phyloP scores from a whole-genome alignment of 2,329 filamentous ascomycete species.

The Lecanoromycetidae sp. region DNA sequence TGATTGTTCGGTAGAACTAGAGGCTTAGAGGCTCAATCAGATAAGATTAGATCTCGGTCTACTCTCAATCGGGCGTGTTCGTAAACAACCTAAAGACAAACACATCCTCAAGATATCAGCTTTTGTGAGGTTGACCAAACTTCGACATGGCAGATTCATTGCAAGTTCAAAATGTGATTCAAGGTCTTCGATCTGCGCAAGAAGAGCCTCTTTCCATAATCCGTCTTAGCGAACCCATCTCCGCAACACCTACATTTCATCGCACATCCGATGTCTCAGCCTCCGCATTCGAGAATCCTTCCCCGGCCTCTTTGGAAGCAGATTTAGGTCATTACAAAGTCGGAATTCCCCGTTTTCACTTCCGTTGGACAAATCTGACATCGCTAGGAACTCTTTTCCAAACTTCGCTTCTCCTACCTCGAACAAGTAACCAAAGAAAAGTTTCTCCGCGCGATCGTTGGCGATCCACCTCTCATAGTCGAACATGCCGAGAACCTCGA shows the following conservation, averaged over 20 bases:
- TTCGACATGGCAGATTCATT: slow-evolving; percentile 7
- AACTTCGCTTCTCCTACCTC: slow-evolving; percentile 91
- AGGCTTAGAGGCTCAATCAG: too few species aligned
- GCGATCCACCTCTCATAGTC: slow-evolving; percentile 77
- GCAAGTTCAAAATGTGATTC: slow-evolving; percentile 11
- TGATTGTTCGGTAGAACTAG: too few species aligned
- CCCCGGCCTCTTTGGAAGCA: slow-evolving; percentile 64
- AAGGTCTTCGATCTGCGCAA: slow-evolving; percentile 42
- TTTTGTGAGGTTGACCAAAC: not conserved
- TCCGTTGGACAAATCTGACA: not conserved
- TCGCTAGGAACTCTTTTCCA: slow-evolving; percentile 70
- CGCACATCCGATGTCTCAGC: slow-evolving; percentile 63
- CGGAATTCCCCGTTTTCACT: not conserved
- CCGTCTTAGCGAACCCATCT: slow-evolving; percentile 63
- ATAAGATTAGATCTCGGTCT: not conserved
- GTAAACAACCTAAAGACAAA: not conserved
- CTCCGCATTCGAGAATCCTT: slow-evolving; percentile 52
- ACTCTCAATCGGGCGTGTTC: not conserved
- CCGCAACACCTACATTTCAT: slow-evolving; percentile 37
- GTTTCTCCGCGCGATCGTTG: slow-evolving; percentile 84
- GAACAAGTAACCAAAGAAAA: slow-evolving; percentile 99
- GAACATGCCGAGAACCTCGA: slow-evolving; percentile 69
- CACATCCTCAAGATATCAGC: not conserved
- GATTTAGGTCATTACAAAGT: slow-evolving; percentile 80
- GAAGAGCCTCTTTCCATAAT: slow-evolving; percentile 53